These are phyloP conservation scores for Skeletonema tropicum DNA, from an alignment of 108 stramenopile species.

Conservation along the genomic window DNA sequence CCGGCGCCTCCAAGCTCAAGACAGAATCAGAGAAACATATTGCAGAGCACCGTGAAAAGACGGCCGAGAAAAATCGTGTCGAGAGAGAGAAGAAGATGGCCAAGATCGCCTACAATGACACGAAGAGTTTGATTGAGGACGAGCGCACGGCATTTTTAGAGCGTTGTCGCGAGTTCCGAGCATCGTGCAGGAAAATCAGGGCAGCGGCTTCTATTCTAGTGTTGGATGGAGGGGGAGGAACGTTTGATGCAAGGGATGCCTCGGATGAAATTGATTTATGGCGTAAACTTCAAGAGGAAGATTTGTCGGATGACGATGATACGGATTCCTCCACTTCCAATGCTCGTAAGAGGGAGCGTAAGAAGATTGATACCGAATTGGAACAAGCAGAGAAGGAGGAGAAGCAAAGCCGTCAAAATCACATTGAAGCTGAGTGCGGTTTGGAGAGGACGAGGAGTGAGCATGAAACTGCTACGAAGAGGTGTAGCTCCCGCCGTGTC, in stretches of 20 bases:
- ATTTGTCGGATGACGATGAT: constrained; percentile 10
- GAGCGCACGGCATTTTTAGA: constrained; percentile 42
- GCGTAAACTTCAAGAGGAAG: constrained; percentile 39
- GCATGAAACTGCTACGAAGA: constrained; percentile 26
- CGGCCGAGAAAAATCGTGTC: constrained; percentile 19
- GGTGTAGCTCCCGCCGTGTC: constrained; percentile 31
- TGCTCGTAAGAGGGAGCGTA: constrained; percentile 8
- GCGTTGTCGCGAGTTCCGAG: constrained; percentile 46
- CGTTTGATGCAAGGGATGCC: constrained; percentile 1
- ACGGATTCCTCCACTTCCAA: background rate
- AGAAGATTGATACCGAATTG: constrained; percentile 30
- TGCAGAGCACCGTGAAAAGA: background rate
- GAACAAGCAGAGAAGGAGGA: constrained; percentile 31
- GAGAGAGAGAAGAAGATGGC: constrained; percentile 24
- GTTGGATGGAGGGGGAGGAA: constrained; percentile 20
- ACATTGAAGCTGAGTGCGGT: constrained; percentile 37
- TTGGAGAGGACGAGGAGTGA: constrained; percentile 33
- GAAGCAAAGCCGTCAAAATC: constrained; percentile 25
- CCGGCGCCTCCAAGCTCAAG: constrained; percentile 10
- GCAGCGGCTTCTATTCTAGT: constrained; percentile 48
- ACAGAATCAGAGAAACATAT: constrained; percentile 16
- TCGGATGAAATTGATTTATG: constrained; percentile 30
- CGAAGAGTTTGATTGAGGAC: constrained; percentile 21
- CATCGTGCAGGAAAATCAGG: constrained; percentile 33
- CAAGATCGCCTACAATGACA: constrained; percentile 19